Conservation (phyloP, 1,284 basidiomycete species). For the Ustilago shanxiensis region DNA sequence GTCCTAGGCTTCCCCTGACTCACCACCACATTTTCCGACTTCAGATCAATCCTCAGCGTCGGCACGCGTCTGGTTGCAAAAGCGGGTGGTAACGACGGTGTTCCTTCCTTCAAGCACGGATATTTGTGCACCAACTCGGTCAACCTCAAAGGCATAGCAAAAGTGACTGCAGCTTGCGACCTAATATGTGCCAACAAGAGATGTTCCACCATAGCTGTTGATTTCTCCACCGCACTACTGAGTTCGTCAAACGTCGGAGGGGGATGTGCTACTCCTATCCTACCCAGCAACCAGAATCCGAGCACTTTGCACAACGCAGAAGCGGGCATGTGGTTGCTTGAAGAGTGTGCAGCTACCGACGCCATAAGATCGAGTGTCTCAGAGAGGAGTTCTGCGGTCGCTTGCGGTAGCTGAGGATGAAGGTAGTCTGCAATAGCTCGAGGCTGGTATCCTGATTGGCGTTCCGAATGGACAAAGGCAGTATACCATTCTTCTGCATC, state of each 20-base stretch:
- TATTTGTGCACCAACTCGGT: conserved; percentile 55
- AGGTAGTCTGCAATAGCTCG: conserved; percentile 48
- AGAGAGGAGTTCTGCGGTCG: conserved; percentile 46
- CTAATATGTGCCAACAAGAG: conserved; percentile 57
- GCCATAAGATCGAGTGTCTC: conserved; percentile 56
- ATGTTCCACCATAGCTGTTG: conserved; percentile 48
- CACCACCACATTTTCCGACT: conserved; percentile 49
- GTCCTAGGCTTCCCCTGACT: conserved; percentile 35
- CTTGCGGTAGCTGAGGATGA: conserved; percentile 39
- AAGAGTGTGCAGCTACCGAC: conserved; percentile 52
- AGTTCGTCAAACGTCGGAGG: conserved; percentile 49
- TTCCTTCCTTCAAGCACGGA: conserved; percentile 28
- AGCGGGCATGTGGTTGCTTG: conserved; percentile 61
- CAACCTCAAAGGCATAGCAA: conserved; percentile 54
- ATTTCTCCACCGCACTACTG: conserved; percentile 11
- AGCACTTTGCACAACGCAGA: conserved; percentile 41
- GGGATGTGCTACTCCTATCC: conserved; percentile 50
- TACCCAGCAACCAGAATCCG: conserved; percentile 60
- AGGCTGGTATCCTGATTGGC: conserved; percentile 33
- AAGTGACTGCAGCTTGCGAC: conserved; percentile 49
- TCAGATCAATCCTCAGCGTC: conserved; percentile 49
- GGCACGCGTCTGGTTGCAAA: conserved; percentile 25
- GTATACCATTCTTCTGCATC: conserved; percentile 52
- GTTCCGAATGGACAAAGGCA: conserved; percentile 48
- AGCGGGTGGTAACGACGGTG: conserved; percentile 32